Percentiles rank a stretch among this genome's conserved stretches.
phyloP scores from a whole-genome alignment of 1,284 basidiomycete species.

The Taiwanofungus camphoratus region DNA sequence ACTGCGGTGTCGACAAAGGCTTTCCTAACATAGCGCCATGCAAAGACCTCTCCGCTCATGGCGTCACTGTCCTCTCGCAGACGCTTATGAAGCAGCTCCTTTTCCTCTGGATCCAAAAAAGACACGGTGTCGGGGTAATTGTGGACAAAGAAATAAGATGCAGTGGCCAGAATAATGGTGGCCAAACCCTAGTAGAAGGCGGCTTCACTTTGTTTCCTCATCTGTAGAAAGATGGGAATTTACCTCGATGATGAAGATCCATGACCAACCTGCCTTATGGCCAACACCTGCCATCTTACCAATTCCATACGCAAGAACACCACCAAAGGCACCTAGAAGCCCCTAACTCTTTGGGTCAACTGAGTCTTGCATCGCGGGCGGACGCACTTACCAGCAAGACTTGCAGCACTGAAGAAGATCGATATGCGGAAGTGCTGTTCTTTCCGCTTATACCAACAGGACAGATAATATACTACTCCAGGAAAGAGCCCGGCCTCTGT shows the following conservation, averaged over 20 bases:
- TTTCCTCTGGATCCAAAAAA: conserved; percentile 28
- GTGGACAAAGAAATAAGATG: conserved; percentile 33
- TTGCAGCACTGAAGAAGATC: conserved; percentile 50
- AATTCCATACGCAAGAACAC: conserved; percentile 52
- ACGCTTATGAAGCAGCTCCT: conserved; percentile 26
- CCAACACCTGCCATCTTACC: conserved; percentile 45
- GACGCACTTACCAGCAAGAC: conserved; percentile 39
- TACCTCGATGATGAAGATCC: conserved; percentile 55
- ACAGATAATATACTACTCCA: conserved; percentile 48
- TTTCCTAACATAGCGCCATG: conserved; percentile 20
- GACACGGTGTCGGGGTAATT: conserved; percentile 29
- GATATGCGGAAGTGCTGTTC: conserved; percentile 22
- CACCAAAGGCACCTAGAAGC: conserved; percentile 23
- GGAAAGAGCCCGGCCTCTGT: conserved; percentile 41
- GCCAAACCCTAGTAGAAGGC: conserved; percentile 45
- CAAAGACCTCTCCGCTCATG: conserved; percentile 16
- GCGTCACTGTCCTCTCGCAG: conserved; percentile 24
- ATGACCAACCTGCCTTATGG: conserved; percentile 45
- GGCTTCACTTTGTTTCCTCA: conserved; percentile 51
- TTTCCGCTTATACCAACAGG: conserved; percentile 26
- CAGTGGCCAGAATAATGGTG: conserved; percentile 32
- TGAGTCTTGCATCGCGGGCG: no score
- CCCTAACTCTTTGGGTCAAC: no score
- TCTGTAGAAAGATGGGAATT: conserved; percentile 35
- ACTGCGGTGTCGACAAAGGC: conserved; percentile 19